Conservation (phyloP, 768 basidiomycete species). For the Sporobolomyces phaffii region DNA sequence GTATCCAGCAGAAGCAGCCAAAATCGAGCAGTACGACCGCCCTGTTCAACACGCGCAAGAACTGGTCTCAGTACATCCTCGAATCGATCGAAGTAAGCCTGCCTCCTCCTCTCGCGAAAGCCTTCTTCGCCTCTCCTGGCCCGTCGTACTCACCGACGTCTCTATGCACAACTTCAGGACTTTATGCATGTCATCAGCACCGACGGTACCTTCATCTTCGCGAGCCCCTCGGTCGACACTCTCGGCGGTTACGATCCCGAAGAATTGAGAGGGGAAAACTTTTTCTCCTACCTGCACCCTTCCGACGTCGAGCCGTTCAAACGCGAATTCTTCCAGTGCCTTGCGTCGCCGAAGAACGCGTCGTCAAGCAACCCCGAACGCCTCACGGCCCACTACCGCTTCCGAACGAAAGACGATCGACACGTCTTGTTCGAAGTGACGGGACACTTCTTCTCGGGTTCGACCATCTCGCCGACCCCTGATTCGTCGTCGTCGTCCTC, state of each 20-base stretch:
- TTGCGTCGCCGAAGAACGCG: not conserved
- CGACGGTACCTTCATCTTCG: slow-evolving; percentile 84
- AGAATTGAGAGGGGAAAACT: slow-evolving; percentile 68
- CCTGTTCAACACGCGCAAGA: slow-evolving; percentile 41
- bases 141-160: not conserved
- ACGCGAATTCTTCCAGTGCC: slow-evolving; percentile 64
- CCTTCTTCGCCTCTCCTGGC: no score
- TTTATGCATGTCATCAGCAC: slow-evolving; percentile 86
- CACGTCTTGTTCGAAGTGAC: slow-evolving; percentile 38
- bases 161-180: slow-evolving; percentile 49
- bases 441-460: slow-evolving; percentile 36
- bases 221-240: slow-evolving; percentile 68
- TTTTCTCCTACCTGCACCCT: slow-evolving; percentile 80
- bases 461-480: not conserved
- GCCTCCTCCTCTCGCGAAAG: no score
- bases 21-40: slow-evolving; percentile 38
- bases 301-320: slow-evolving; percentile 82
- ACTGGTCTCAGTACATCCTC: slow-evolving; percentile 42
- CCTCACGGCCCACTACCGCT: slow-evolving; percentile 40
- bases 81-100: slow-evolving; percentile 38
- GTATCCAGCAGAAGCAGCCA: slow-evolving; percentile 5
- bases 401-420: slow-evolving; percentile 35
- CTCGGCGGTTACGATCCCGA: slow-evolving; percentile 81
- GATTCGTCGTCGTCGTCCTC: slow-evolving; percentile 40
- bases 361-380: slow-evolving; percentile 17